phyloP scores from a whole-genome alignment of 73 alveolate genomes.

The Tetrahymena elliotti region DNA sequence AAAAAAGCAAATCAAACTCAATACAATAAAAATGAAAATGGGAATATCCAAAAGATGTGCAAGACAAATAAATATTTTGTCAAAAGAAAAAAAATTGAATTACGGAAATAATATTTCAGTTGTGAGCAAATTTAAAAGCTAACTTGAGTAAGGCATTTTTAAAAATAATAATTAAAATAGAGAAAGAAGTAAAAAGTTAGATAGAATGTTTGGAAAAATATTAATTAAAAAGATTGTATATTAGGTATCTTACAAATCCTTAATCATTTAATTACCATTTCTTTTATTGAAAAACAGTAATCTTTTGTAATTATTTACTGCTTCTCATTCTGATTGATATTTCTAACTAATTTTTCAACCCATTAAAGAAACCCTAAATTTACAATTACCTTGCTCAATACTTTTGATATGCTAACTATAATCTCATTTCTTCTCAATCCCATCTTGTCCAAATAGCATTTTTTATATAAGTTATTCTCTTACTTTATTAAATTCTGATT shows the following conservation, averaged over 20 bases:
- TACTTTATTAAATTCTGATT: not conserved
- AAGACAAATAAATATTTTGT: no score
- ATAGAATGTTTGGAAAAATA: not conserved
- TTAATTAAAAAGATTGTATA: not conserved
- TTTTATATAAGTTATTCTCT: not conserved
- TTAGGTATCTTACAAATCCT: not conserved
- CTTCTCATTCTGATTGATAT: not conserved
- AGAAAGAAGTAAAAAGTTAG: not conserved
- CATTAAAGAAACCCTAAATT: not conserved
- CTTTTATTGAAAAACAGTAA: not conserved
- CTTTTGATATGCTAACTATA: not conserved
- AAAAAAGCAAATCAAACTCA: not conserved
- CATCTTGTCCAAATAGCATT: no score
- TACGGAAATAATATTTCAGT: not conserved
- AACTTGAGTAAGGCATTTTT: not conserved
- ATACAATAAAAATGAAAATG: not conserved
- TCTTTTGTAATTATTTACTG: not conserved
- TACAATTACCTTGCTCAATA: not conserved
- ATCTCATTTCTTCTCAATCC: not conserved
- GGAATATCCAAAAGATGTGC: not conserved
- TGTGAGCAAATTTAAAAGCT: not conserved
- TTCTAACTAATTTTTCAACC: not conserved
- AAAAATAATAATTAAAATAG: not conserved
- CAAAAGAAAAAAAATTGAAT: no score
- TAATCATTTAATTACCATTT: not conserved